phyloP scores from a whole-genome alignment of 768 basidiomycete species.

The Daedaleopsis nitida region DNA sequence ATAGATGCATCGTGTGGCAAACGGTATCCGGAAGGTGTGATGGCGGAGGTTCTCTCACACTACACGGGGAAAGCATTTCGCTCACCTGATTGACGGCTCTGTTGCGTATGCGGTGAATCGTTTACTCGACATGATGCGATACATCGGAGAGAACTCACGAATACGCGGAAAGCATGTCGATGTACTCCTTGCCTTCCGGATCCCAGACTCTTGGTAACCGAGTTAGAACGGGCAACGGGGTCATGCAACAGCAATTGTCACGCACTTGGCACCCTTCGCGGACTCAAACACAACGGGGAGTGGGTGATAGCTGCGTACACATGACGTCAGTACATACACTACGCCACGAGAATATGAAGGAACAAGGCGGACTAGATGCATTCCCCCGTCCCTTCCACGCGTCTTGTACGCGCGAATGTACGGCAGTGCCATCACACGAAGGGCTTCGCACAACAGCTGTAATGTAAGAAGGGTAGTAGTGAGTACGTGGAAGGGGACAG shows the following conservation, averaged over 20 bases:
- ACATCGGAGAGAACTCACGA: slow-evolving; percentile 58
- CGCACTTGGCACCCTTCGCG: slow-evolving; percentile 88
- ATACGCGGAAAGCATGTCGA: slow-evolving; percentile 98
- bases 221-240: slow-evolving; percentile 4
- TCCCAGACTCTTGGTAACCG: slow-evolving; percentile 75
- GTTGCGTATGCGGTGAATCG: slow-evolving; percentile 2
- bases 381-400: slow-evolving; percentile 9
- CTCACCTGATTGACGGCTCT: slow-evolving; percentile 88
- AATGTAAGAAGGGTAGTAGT: not conserved
- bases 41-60: not conserved
- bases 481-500: slow-evolving; percentile 5
- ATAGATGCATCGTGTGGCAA: not conserved
- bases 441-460: not conserved
- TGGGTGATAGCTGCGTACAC: slow-evolving; percentile 80
- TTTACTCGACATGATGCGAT: slow-evolving; percentile 1
- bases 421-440: not conserved
- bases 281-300: slow-evolving; percentile 92
- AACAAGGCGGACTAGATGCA: slow-evolving; percentile 11
- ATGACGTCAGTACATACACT: slow-evolving; percentile 7
- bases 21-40: not conserved
- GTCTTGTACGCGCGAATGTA: slow-evolving; percentile 10
- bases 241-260: slow-evolving; percentile 38
- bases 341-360: slow-evolving; percentile 1
- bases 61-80: slow-evolving; percentile 15
- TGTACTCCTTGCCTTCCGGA: slow-evolving; percentile 92